Evolutionary conservation across 2,329 filamentous ascomycete genomes (phyloP).

Genomic region (Ceratocystis ficicola): DNA sequence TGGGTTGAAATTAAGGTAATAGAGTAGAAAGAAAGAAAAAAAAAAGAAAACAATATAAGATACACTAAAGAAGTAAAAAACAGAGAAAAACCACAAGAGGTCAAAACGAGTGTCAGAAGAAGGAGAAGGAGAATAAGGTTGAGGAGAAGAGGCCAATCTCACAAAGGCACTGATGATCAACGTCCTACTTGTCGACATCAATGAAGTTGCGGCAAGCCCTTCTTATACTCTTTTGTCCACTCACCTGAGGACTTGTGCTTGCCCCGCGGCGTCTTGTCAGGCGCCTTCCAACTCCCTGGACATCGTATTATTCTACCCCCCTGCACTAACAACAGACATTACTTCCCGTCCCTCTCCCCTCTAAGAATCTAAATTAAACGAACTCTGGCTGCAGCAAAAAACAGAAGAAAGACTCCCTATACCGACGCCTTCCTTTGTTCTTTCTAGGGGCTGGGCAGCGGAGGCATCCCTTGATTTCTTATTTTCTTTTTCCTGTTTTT

Average conservation of each 20-base stretch:
- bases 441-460: too few relatives aligned
- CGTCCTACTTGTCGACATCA: neutral
- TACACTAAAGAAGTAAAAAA: neutral
- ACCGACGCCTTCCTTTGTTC: neutral
- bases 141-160: neutral
- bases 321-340: neutral
- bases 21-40: neutral
- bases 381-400: neutral
- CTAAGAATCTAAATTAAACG: neutral
- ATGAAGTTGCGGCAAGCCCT: neutral
- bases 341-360: neutral
- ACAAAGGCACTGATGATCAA: conserved; percentile 8
- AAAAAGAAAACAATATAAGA: too few relatives aligned
- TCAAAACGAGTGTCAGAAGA: conserved; percentile 10
- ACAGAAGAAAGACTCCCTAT: neutral
- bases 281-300: neutral
- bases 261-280: neutral
- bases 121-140: neutral
- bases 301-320: neutral
- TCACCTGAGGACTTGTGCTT: neutral
- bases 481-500: neutral
- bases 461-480: neutral
- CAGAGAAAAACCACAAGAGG: neutral
- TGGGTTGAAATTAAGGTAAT: neutral
- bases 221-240: neutral